Evolutionary conservation across 2,329 filamentous ascomycete genomes (phyloP).

Genomic region (Penicillium rolfsii): DNA sequence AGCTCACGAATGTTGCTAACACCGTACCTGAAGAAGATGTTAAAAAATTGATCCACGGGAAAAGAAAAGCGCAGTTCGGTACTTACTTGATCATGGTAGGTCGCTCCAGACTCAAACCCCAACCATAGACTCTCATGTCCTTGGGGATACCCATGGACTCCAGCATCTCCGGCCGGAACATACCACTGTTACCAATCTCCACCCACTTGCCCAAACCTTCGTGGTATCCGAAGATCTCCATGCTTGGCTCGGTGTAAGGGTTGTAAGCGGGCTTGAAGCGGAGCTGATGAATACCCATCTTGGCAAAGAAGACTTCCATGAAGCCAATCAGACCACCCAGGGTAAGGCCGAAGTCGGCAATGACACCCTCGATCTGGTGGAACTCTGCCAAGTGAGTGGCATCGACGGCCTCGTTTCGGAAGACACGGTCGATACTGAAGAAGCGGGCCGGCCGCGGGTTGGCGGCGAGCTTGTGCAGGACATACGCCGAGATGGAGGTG

Average conservation of each 20-base stretch:
- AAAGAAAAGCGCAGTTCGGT: constrained; percentile 18
- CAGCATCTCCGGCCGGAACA: constrained; percentile 98
- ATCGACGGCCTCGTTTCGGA: constrained; percentile 96
- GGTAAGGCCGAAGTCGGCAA: constrained; percentile 92
- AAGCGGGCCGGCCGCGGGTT: constrained; percentile 87
- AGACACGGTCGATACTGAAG: constrained; percentile 98
- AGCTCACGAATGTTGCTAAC: constrained; percentile 90
- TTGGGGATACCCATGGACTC: constrained; percentile 91
- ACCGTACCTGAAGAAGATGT: constrained; percentile 55
- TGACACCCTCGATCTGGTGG: constrained; percentile 98
- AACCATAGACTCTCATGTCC: constrained; percentile 92
- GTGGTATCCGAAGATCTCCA: constrained; percentile 98
- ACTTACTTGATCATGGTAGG: constrained; percentile 96
- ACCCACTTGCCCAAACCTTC: constrained; percentile 86
- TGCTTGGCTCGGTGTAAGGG: constrained; percentile 90
- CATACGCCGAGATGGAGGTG: constrained; percentile 85
- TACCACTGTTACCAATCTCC: constrained; percentile 96
- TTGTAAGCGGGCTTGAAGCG: constrained; percentile 98
- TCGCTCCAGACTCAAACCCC: constrained; percentile 86
- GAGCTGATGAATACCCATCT: constrained; percentile 87
- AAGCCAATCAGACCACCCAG: constrained; percentile 91
- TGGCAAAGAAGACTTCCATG: constrained; percentile 92
- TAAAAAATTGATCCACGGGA: constrained; percentile 1
- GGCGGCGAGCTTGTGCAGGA: constrained; percentile 85
- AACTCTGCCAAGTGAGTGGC: constrained; percentile 97